Conservation (phyloP, 2,329 filamentous ascomycete species). For the Sporothrix pseudoabietina region DNA sequence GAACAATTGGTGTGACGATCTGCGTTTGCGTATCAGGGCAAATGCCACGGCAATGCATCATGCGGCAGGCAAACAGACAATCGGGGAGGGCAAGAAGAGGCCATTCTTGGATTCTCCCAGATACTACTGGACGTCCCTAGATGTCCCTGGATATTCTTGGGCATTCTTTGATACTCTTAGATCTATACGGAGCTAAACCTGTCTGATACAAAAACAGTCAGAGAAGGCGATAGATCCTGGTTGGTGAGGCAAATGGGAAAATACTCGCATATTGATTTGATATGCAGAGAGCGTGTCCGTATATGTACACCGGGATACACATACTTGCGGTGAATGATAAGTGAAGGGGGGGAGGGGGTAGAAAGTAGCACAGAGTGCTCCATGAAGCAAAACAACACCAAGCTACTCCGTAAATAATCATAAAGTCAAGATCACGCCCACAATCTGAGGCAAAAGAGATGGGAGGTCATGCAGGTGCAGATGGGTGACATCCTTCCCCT, state of each 20-base stretch:
- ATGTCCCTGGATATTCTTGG: neutral
- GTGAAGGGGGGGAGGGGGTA: no score
- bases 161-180: neutral
- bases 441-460: neutral
- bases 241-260: neutral
- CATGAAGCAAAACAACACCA: neutral
- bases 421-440: neutral
- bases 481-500: neutral
- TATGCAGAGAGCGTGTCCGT: neutral
- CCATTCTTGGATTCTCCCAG: neutral
- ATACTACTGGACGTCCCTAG: neutral
- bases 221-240: slow-evolving; percentile 3
- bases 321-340: neutral
- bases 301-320: neutral
- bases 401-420: neutral
- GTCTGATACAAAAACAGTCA: slow-evolving; percentile 8
- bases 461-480: neutral
- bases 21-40: slow-evolving; percentile 9
- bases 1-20: neutral
- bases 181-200: neutral
- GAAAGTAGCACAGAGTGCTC: neutral
- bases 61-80: neutral
- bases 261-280: neutral
- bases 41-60: neutral
- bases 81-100: no score